Base-by-base conservation (phyloP, 768 basidiomycete genomes). In the Fibroporia radiculosa region DNA sequence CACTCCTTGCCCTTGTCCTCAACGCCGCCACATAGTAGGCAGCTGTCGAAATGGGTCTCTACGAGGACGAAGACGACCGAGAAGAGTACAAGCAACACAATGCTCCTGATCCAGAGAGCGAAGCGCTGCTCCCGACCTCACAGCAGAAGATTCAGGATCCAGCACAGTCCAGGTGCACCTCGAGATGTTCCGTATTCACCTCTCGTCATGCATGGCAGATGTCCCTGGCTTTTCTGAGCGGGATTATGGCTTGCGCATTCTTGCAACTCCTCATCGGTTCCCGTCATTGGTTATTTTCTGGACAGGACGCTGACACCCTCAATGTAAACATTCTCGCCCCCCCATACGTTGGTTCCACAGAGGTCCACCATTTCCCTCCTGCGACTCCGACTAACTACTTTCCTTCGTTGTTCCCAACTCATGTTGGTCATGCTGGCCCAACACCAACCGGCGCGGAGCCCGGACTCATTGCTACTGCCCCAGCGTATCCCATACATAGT, bases 381-480 rank as follows among this genome's bases (percentile, higher is more conserved):
- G 52, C 76, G 0, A 72, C 74, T 5, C 85, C 88, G 0, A 88
- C 85, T 14, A 91, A 91, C 53, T 70, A 66, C 6, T 72, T 73
- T 51, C 83, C 88, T 0, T 75, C 81, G 1, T 53, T 84, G 22
- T 92, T 92, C 61, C 89, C 89, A 4, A 74, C 84, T 24, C 54
- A 78, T 53, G 80, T 92, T 3, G 89, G 89, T 28, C 80, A 89
- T 58, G 69, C 82, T 2, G 89, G 89, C 13, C 71, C 68, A 19
- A 91, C 87, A 1, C 83, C 85, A 0, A 92, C 86, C 0, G 86
- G 86, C 14, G 86, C 81, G 6, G 86, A 89, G 55, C 70, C 86
- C 1, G 84, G 71, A 2, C 65, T 87, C 27, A 74, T 90, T 23
- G 73, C 72, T 3, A 88, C 86, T 3, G 86, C 82, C 0, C 86